Evolutionary conservation across 257 asterid genomes (phyloP).

Genomic region (Anisodus acutangulus): DNA sequence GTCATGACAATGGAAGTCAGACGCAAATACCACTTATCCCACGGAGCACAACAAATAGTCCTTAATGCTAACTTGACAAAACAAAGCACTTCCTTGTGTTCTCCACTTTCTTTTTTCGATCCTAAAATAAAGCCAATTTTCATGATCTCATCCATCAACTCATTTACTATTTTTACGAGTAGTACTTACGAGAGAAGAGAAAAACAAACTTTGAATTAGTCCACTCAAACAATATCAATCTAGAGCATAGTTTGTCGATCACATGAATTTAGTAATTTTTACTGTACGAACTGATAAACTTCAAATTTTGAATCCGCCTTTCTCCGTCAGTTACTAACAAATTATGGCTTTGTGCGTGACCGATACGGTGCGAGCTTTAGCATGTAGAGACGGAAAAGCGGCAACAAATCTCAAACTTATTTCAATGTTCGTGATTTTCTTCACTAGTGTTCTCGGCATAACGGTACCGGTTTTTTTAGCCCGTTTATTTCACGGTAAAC

Average conservation of each 20-base stretch:
- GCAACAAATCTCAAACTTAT: slow-evolving; percentile 40
- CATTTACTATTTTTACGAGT: slow-evolving; percentile 16
- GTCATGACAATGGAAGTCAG: neutral
- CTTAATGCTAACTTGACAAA: slow-evolving; percentile 24
- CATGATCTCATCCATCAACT: neutral
- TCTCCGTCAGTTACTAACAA: no score
- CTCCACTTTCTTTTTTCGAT: neutral
- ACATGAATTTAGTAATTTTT: no score
- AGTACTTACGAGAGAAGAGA: neutral
- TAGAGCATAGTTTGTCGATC: no score
- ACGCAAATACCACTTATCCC: slow-evolving; percentile 18
- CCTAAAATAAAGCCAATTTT: neutral
- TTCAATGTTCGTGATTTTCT: slow-evolving; percentile 38
- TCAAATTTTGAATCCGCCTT: neutral
- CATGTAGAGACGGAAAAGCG: slow-evolving; percentile 42
- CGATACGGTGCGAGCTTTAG: slow-evolving; percentile 37
- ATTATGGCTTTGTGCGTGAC: slow-evolving; percentile 37
- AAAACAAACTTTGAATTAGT: neutral
- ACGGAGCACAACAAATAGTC: neutral
- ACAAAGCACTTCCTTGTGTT: neutral
- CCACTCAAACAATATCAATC: neutral
- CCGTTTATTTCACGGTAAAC: slow-evolving; percentile 44
- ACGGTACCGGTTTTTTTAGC: slow-evolving; percentile 41
- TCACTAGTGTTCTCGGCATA: slow-evolving; percentile 46
- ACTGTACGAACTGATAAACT: neutral